Conservation (phyloP, 164 flowering plant species). For the Nelumbo lutea region DNA sequence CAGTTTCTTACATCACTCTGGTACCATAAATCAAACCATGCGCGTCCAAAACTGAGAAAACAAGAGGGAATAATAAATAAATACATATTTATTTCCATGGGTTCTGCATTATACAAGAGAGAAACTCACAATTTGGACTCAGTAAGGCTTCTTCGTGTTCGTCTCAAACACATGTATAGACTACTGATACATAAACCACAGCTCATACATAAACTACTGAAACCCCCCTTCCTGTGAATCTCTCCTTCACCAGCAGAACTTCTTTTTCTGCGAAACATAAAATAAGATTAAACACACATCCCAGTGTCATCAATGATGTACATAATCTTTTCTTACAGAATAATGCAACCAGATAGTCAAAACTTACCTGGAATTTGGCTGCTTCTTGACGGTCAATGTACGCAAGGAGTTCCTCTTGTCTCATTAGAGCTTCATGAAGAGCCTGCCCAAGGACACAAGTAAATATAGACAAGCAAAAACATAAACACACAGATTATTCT, state of each 20-base stretch:
- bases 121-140: neutral
- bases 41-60: no score
- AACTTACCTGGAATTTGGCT: conserved; percentile 58
- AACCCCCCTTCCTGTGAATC: neutral
- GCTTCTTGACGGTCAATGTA: conserved; percentile 73
- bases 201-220: neutral
- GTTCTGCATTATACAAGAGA: neutral
- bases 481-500: no score
- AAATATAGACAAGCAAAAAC: neutral
- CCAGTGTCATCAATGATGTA: neutral
- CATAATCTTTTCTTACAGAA: neutral
- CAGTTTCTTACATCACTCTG: no score
- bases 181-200: no score
- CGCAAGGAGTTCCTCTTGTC: conserved; percentile 87
- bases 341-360: neutral
- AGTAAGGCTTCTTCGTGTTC: no score
- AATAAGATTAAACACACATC: neutral
- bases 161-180: no score
- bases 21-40: no score
- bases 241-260: conserved; percentile 41
- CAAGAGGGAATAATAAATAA: no score
- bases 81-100: neutral
- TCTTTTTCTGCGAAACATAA: conserved; percentile 40
- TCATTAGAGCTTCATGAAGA: conserved; percentile 78
- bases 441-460: conserved; percentile 43